Evolutionary conservation across 306 rosid species (phyloP).

Genomic region (Sicyos baderoa): DNA sequence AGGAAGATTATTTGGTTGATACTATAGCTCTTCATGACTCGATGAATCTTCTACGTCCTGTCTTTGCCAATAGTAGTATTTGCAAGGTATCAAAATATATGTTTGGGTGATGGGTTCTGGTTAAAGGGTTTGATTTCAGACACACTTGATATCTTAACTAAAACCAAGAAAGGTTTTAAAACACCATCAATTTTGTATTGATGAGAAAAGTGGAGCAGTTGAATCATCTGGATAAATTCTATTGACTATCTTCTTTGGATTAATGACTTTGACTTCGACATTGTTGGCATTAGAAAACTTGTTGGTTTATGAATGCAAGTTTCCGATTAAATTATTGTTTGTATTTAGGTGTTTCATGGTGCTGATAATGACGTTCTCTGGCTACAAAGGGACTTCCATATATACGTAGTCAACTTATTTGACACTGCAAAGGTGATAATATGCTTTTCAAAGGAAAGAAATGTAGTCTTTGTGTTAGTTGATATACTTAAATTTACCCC

Average conservation of each 20-base stretch:
- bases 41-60: slow-evolving; percentile 59
- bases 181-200: neutral
- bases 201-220: neutral
- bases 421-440: slow-evolving; percentile 75
- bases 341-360: slow-evolving; percentile 82
- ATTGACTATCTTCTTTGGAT: neutral
- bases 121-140: neutral
- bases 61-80: slow-evolving; percentile 61
- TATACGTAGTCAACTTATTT: slow-evolving; percentile 73
- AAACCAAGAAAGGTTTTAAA: neutral
- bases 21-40: slow-evolving; percentile 71
- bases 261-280: neutral
- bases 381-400: slow-evolving; percentile 92
- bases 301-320: neutral
- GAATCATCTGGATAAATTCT: neutral
- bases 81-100: slow-evolving; percentile 59
- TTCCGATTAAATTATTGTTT: slow-evolving; percentile 12
- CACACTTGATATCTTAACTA: neutral
- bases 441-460: neutral
- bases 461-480: neutral
- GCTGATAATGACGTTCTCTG: slow-evolving; percentile 86
- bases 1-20: slow-evolving; percentile 83
- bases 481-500: too few species aligned
- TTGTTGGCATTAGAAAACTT: neutral
- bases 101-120: slow-evolving; percentile 19